Percentiles rank a stretch among this genome's conserved stretches.
phyloP scores from a whole-genome alignment of 2,329 filamentous ascomycete species.

The Cordyceps pruinosa region DNA sequence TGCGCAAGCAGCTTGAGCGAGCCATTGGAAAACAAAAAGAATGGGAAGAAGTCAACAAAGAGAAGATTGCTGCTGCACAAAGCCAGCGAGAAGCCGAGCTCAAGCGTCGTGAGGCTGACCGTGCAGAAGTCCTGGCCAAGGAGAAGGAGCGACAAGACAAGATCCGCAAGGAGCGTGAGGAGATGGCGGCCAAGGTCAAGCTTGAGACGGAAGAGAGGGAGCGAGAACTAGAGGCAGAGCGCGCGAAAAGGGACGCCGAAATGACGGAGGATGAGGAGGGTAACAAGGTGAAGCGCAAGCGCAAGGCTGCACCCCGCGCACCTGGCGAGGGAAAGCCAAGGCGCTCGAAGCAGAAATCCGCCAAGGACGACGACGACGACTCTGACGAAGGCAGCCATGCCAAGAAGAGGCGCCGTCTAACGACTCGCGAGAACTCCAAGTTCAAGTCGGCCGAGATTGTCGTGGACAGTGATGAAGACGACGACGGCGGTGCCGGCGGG shows the following conservation, averaged over 20 bases:
- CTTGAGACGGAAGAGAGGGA: slow-evolving; percentile 65
- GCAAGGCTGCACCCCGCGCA: slow-evolving; percentile 41
- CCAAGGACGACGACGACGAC: slow-evolving; percentile 36
- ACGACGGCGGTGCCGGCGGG: slow-evolving; percentile 24
- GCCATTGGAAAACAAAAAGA: slow-evolving; percentile 77
- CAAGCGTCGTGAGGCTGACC: slow-evolving; percentile 68
- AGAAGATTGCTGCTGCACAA: slow-evolving; percentile 75
- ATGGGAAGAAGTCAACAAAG: slow-evolving; percentile 88
- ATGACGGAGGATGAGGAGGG: slow-evolving; percentile 76
- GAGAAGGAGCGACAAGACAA: slow-evolving; percentile 71
- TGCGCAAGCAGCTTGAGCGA: slow-evolving; percentile 84
- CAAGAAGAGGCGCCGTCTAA: slow-evolving; percentile 56
- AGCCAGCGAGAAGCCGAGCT: slow-evolving; percentile 76
- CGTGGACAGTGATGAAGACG: slow-evolving; percentile 64
- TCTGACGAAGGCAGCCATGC: slow-evolving; percentile 37
- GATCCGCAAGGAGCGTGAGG: slow-evolving; percentile 78
- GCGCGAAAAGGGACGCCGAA: slow-evolving; percentile 58
- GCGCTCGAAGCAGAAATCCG: slow-evolving; percentile 39
- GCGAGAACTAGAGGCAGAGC: slow-evolving; percentile 48
- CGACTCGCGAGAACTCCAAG: slow-evolving; percentile 50
- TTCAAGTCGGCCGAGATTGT: slow-evolving; percentile 84
- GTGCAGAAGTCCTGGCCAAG: slow-evolving; percentile 57
- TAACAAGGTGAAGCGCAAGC: slow-evolving; percentile 73
- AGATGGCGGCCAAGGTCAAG: slow-evolving; percentile 70
- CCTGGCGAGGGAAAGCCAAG: slow-evolving; percentile 37